Conservation (phyloP, 129 eudicot genomes). For the Calendula officinalis region DNA sequence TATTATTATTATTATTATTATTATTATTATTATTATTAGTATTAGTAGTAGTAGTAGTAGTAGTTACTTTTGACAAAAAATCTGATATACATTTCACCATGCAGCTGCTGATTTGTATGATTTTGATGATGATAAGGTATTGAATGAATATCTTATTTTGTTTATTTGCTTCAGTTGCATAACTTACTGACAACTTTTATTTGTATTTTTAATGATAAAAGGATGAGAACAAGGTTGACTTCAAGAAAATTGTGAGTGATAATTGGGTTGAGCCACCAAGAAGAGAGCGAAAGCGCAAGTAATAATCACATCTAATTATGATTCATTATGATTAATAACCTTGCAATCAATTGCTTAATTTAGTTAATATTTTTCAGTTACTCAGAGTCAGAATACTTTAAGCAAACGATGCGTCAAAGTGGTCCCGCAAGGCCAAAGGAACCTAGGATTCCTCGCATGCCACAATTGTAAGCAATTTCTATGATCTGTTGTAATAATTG, state of each 20-base stretch:
- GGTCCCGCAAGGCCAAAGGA: constrained; percentile 95
- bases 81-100: too few relatives aligned
- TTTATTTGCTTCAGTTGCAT: too few relatives aligned
- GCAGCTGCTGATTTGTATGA: constrained; percentile 85
- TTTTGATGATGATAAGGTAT: constrained; percentile 68
- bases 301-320: constrained; percentile 5
- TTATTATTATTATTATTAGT: neutral
- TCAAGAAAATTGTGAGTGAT: constrained; percentile 92
- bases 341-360: neutral
- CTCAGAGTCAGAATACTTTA: constrained; percentile 98
- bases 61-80: too few relatives aligned
- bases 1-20: too few relatives aligned
- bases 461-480: constrained; percentile 69
- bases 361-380: constrained; percentile 44
- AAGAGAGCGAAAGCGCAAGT: constrained; percentile 99
- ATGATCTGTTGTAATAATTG: neutral
- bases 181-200: too few relatives aligned
- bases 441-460: constrained; percentile 99
- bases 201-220: too few relatives aligned
- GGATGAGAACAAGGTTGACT: constrained; percentile 91
- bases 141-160: too few relatives aligned
- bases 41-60: too few relatives aligned
- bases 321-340: neutral
- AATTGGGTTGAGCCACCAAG: constrained; percentile 96
- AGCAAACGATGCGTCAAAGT: constrained; percentile 99